Base-by-base conservation (phyloP, 163 green algal genomes). In the Prototheca wickerhamii region DNA sequence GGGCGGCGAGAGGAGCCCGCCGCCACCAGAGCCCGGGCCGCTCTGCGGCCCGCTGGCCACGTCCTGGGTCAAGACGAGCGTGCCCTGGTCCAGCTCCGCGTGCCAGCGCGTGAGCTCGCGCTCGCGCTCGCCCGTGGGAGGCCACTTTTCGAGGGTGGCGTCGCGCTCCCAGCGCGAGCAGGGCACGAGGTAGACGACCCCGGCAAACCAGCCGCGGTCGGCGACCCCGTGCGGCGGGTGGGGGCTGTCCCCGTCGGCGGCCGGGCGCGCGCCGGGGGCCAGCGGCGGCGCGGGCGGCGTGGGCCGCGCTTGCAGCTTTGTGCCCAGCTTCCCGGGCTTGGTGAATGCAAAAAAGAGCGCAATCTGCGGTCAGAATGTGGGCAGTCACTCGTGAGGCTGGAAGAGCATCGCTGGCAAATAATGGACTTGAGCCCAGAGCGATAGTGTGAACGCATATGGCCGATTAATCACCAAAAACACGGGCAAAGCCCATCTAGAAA, bases 181-280 rank as follows among this genome's bases (percentile, higher is more conserved):
- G 2, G 73, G 58, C 1, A 75, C 64, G 5, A 73, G 77, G 49
- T 75, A 85, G 21, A 85, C 31, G 37, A 75, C 67, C 25, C 76
- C 78, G 17, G 56, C 60, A 54, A 74, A 75, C 52, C 67, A 49
- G 51, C 70, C 74, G 26, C 42, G 21, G 2, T 34, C 3, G 2
- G 54, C 29, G 33, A 66, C 54, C 2, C 61, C 35, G 49, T 74
- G 71, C 15, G 75, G 75, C 42, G 61, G 69, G 40, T 25, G 50
- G 32, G 33, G 12, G 18, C 50, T 43, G 4, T 46, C 29, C 5
- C 43, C 26, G 4, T 44, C 71, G 52, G 52, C 46, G n/a, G 25
- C 21, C 55, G 30, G 51, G 2, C 30, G 15, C 34, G 33, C 34
- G 25, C 23, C 21, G 15, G 37, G 37, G 37, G 10, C 37, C 37